Percentiles rank a stretch among this genome's conserved stretches.
Conservation (phyloP, 192 early-diverging fungal species). For the Coemansia aciculifera region DNA sequence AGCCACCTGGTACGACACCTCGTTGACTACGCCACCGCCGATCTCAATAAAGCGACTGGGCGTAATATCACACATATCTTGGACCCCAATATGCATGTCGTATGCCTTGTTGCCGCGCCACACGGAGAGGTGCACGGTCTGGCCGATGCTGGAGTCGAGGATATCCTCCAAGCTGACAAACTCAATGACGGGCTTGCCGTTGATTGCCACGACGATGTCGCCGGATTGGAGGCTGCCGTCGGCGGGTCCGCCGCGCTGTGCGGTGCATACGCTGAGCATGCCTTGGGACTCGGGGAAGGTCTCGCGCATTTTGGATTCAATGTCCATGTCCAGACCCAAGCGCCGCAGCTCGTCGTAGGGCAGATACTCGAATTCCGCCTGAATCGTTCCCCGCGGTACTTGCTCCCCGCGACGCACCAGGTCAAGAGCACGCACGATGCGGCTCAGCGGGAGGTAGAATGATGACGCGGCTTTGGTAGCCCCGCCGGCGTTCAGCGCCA, state of each 20-base stretch:
- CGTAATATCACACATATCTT: slow-evolving; percentile 76
- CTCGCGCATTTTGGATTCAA: slow-evolving; percentile 65
- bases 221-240: slow-evolving; percentile 64
- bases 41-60: slow-evolving; percentile 85
- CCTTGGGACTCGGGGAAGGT: slow-evolving; percentile 71
- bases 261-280: slow-evolving; percentile 65
- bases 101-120: slow-evolving; percentile 59
- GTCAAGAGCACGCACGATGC: slow-evolving; percentile 65
- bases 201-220: slow-evolving; percentile 68
- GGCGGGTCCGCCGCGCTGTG: slow-evolving; percentile 71
- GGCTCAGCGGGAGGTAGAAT: slow-evolving; percentile 77
- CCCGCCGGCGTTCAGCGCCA: slow-evolving; percentile 71
- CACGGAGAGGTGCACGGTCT: slow-evolving; percentile 57
- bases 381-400: slow-evolving; percentile 75
- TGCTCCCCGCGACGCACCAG: slow-evolving; percentile 57
- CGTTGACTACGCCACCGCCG: slow-evolving; percentile 83
- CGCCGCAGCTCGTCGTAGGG: slow-evolving; percentile 76
- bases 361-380: slow-evolving; percentile 71
- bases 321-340: slow-evolving; percentile 63
- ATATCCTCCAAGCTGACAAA: slow-evolving; percentile 66
- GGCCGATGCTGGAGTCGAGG: slow-evolving; percentile 60
- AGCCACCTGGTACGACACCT: slow-evolving; percentile 76
- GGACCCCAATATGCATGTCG: slow-evolving; percentile 56
- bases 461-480: slow-evolving; percentile 65
- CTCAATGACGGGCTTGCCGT: slow-evolving; percentile 61